Evolutionary conservation across 2,329 filamentous ascomycete species (phyloP), one percentile per base, ranked within the genome.

Genomic region (Sclerotinia trifoliorum): DNA sequence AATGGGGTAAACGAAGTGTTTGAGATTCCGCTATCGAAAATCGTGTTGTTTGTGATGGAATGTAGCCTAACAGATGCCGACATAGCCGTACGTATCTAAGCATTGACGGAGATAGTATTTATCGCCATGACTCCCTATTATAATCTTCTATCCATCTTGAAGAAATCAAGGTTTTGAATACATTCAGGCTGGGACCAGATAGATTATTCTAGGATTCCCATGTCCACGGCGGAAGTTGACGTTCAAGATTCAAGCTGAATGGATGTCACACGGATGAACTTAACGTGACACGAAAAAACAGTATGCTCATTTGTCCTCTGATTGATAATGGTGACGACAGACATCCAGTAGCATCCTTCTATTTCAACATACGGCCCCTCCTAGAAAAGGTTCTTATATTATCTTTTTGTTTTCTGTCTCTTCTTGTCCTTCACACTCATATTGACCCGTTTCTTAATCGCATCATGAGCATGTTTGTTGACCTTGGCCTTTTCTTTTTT

Each of bases 361-460:
- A 17, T 35, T 17, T 29, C 21, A 13, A 35, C 24, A 49, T 51
- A 39, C 29, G 24, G n/a, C 26, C 15, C 24, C 17, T n/a, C 17
- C 17, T 5, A n/a, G 19, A 21, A 55, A 29, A 39, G 42, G n/a
- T 19, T 21, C 44, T 35, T 51, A 52, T 21, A 8, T 61, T 66
- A 54, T 56, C 56, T 35, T 61, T 74, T 70, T 70, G 2, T 71
- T 70, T 46, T 75, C 72, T 26, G 73, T 72, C 5, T 72, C 72
- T 46, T 75, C 71, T 58, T 74, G 70, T 21, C 73, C 66, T 65
- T 69, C 29, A 21, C 68, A n/a, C 68, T 64, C 46, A 69, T 49
- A 5, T 57, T 61, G n/a, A 64, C 8, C 71, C 74, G 5, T 55
- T 62, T 69, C 65, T 65, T 65, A 19, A 52, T 62, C 35, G 68